phyloP scores from a whole-genome alignment of 352 stramenopile species.

The Phytophthora citricola region DNA sequence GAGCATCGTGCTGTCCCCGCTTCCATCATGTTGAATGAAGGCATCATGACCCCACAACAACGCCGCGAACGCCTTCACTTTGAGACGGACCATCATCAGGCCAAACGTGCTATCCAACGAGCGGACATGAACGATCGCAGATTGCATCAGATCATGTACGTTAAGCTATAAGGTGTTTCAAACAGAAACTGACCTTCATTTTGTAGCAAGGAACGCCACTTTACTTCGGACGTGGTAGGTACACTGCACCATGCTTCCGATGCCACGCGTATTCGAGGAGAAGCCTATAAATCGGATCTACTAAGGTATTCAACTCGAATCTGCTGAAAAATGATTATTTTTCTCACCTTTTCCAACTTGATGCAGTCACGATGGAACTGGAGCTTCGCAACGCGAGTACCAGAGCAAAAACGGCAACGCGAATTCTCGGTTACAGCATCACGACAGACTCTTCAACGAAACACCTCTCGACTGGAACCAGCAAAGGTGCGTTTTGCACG shows the following conservation, averaged over 20 bases:
- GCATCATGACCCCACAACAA: conserved; percentile 74
- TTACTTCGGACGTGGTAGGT: conserved; percentile 63
- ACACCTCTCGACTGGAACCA: conserved; percentile 60
- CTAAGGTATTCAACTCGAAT: conserved; percentile 34
- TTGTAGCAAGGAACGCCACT: conserved; percentile 52
- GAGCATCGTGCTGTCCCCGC: conserved; percentile 47
- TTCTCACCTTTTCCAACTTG: background rate
- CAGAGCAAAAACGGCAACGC: conserved; percentile 56
- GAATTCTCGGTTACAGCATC: conserved; percentile 54
- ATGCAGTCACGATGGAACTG: conserved; percentile 43
- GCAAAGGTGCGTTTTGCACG: conserved; percentile 47
- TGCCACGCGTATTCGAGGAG: conserved; percentile 34
- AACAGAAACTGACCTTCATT: conserved; percentile 15
- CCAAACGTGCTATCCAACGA: conserved; percentile 57
- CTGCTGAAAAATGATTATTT: background rate
- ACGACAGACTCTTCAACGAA: conserved; percentile 78
- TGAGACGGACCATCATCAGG: conserved; percentile 61
- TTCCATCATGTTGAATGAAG: conserved; percentile 72
- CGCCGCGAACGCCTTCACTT: conserved; percentile 74
- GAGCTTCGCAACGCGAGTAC: conserved; percentile 54
- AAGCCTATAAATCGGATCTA: conserved; percentile 56
- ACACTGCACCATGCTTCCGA: conserved; percentile 5
- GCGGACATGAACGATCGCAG: conserved; percentile 68
- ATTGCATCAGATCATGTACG: conserved; percentile 79
- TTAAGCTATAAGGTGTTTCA: conserved; percentile 9